Evolutionary conservation across 257 asterid genomes (phyloP).

Genomic region (Ligustrum vulgare): DNA sequence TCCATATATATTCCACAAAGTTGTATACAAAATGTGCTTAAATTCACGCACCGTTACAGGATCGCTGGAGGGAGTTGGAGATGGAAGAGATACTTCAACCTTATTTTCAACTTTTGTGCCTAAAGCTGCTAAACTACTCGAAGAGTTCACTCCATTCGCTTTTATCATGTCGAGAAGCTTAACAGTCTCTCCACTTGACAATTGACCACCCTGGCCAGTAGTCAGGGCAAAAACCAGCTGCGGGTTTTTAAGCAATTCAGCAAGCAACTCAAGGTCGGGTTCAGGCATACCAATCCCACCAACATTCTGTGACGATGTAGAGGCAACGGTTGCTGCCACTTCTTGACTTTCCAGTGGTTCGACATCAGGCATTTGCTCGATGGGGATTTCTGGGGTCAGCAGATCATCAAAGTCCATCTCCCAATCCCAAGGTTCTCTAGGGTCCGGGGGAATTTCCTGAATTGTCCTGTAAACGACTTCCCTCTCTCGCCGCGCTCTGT

Average conservation of each 20-base stretch:
- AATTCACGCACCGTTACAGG: slow-evolving; percentile 93
- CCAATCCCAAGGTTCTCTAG: slow-evolving; percentile 95
- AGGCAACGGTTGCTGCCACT: slow-evolving; percentile 32
- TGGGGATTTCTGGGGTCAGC: slow-evolving; percentile 71
- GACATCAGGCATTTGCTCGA: slow-evolving; percentile 73
- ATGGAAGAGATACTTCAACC: slow-evolving; percentile 93
- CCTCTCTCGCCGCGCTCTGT: slow-evolving; percentile 74
- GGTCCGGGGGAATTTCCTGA: slow-evolving; percentile 77
- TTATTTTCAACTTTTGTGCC: slow-evolving; percentile 43
- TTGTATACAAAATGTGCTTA: slow-evolving; percentile 57
- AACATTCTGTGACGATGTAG: slow-evolving; percentile 39
- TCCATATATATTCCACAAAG: slow-evolving; percentile 25
- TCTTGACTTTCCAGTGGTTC: slow-evolving; percentile 38
- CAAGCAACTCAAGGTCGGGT: slow-evolving; percentile 85
- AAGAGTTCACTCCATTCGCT: slow-evolving; percentile 50
- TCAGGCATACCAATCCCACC: slow-evolving; percentile 38
- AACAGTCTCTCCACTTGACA: slow-evolving; percentile 62
- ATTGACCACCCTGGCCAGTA: slow-evolving; percentile 71
- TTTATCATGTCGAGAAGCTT: slow-evolving; percentile 88
- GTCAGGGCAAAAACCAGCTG: slow-evolving; percentile 86
- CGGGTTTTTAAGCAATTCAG: slow-evolving; percentile 86
- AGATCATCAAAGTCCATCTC: slow-evolving; percentile 94
- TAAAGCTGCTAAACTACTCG: slow-evolving; percentile 44
- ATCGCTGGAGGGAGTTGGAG: slow-evolving; percentile 92
- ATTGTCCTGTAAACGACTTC: slow-evolving; percentile 60